These are phyloP conservation scores for Hypericum androsaemum DNA, from an alignment of 345 rosid genomes.

Conservation along the genomic window DNA sequence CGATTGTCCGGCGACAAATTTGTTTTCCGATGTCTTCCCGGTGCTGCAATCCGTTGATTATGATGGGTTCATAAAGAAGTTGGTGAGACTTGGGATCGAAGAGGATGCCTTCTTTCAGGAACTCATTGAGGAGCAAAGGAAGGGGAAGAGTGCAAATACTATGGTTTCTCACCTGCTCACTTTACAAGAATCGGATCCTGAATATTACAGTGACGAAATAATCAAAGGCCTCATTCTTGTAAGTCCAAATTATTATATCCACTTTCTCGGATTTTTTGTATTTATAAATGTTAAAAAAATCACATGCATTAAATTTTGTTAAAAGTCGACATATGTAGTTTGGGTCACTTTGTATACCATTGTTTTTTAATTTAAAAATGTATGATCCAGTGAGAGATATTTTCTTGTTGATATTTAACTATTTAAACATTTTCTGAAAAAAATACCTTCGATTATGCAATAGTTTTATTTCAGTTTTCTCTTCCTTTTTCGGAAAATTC, in stretches of 20 bases:
- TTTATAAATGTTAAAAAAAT: too few relatives aligned
- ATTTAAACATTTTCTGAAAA: too few relatives aligned
- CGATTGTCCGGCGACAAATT: slow-evolving; percentile 11
- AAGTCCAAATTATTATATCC: neutral
- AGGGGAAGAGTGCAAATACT: neutral
- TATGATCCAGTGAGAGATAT: too few relatives aligned
- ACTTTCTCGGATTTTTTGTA: neutral
- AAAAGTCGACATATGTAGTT: too few relatives aligned
- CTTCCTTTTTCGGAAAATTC: too few relatives aligned
- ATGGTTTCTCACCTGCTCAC: neutral
- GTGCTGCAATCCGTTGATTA: slow-evolving; percentile 23
- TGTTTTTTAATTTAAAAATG: too few relatives aligned
- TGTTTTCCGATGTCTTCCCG: slow-evolving; percentile 33
- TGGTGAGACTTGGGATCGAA: slow-evolving; percentile 20
- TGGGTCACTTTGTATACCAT: too few relatives aligned
- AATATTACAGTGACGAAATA: neutral
- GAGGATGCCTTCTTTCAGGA: slow-evolving; percentile 38
- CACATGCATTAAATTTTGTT: too few relatives aligned
- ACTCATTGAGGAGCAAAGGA: slow-evolving; percentile 37
- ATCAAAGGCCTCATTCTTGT: slow-evolving; percentile 3
- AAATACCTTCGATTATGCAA: too few relatives aligned
- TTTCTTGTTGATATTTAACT: too few relatives aligned
- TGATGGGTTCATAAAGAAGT: slow-evolving; percentile 23
- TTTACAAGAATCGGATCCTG: neutral
- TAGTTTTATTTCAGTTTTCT: too few relatives aligned